phyloP scores from a whole-genome alignment of 2,329 filamentous ascomycete genomes.

The Diaporthe sp. region DNA sequence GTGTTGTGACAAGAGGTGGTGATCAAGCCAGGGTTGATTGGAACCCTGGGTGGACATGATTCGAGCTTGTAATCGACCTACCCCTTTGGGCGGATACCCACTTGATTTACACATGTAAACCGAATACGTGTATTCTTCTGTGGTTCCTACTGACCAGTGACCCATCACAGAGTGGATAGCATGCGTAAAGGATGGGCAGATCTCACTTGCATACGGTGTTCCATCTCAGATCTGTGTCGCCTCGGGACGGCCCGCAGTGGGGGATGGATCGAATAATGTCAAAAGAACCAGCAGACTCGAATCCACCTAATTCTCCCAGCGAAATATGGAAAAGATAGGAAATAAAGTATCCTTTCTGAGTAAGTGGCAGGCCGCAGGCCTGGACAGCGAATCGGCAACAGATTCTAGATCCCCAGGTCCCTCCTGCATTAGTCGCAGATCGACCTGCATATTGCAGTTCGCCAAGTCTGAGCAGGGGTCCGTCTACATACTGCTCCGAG shows the following conservation, averaged over 20 bases:
- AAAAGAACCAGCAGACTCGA: neutral
- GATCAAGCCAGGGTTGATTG: neutral
- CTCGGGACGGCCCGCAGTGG: slow-evolving; percentile 14
- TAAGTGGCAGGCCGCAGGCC: neutral
- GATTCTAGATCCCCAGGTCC: slow-evolving; percentile 12
- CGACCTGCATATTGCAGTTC: slow-evolving; percentile 1
- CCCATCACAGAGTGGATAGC: neutral
- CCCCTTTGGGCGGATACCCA: neutral
- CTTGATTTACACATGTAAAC: neutral
- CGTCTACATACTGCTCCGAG: neutral
- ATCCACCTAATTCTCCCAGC: neutral
- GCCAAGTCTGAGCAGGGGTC: slow-evolving; percentile 18
- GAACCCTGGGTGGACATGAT: neutral
- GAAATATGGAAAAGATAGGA: neutral
- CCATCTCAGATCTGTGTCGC: neutral
- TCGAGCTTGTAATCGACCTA: neutral
- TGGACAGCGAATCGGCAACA: neutral
- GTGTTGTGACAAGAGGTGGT: neutral
- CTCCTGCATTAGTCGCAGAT: slow-evolving; percentile 28
- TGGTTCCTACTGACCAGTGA: neutral
- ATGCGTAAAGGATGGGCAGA: neutral
- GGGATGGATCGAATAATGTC: neutral
- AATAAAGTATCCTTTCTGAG: neutral
- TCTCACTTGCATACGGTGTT: neutral
- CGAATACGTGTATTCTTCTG: neutral